Evolutionary conservation across 768 basidiomycete genomes (phyloP), one percentile per base, ranked within the genome.

Genomic region (Auricularia sp.): DNA sequence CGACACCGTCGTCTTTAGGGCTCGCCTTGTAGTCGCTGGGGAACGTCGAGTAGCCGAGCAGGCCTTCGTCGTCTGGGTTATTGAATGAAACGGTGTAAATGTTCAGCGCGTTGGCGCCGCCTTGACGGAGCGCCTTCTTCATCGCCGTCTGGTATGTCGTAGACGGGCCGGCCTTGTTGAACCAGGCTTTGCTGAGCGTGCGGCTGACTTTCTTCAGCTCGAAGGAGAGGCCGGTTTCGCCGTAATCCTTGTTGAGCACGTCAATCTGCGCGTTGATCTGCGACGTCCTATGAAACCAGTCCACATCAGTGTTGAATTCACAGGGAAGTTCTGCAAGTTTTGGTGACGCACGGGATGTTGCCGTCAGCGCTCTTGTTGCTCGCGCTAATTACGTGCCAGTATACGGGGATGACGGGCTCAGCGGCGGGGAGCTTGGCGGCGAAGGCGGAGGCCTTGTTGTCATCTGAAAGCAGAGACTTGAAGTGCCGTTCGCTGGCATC

Each of bases 131-230:
- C 36, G 75, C 62, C 0, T 54, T 70, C 76, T 84, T 84, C 82
- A 84, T 83, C 8, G 72, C 70, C 4, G 75, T 80, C 70, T 84
- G 82, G 34, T 66, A 65, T 5, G 67, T 62, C n/a, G 62, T 54
- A 34, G 62, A 65, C 3, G 79, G 79, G 3, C 74, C 79, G 63
- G 73, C 80, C n/a, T 74, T 74, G 69, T 75, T 76, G 75, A 82
- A 84, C 83, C 82, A 85, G 65, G 76, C 70, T 21, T 76, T 62
- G 68, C 80, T 82, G 66, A 74, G 67, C 3, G 79, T 82, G 62
- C 77, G 79, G 62, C 72, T 74, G 24, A 78, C 81, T 45, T 71
- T 70, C 13, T 73, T 78, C 54, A 82, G 78, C 3, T 62, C 69
- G 74, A 77, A 83, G 54, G 73, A 71, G 64, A 80, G 73, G 16